These are phyloP conservation scores for Acacia melanoxylon DNA, from an alignment of 306 rosid genomes.

Conservation along the genomic window DNA sequence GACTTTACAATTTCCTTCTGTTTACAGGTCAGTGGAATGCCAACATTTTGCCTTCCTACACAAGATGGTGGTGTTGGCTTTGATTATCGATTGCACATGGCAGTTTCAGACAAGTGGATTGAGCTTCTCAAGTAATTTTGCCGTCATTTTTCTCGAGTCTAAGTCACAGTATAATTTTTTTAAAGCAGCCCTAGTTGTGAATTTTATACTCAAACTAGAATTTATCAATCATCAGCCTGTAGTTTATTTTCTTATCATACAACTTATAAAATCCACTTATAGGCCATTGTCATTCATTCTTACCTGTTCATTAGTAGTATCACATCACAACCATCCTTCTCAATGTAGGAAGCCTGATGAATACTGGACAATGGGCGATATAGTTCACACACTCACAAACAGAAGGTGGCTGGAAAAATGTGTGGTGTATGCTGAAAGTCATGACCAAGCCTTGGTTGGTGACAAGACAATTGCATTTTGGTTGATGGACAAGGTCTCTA, in stretches of 20 bases:
- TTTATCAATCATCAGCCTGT: conserved; percentile 4
- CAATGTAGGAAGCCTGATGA: conserved; percentile 57
- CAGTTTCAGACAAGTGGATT: conserved; percentile 79
- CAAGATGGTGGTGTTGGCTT: conserved; percentile 72
- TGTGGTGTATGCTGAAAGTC: conserved; percentile 95
- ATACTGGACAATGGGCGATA: conserved; percentile 61
- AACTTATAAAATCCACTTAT: conserved; percentile 4
- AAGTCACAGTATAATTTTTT: conserved; percentile 21
- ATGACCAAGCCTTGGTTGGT: conserved; percentile 99
- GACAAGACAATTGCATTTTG: conserved; percentile 98
- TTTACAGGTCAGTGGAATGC: conserved; percentile 70
- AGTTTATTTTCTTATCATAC: background rate
- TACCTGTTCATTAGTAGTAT: conserved; percentile 11
- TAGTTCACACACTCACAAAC: conserved; percentile 64
- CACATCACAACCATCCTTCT: conserved; percentile 15
- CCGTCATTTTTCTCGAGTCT: conserved; percentile 2
- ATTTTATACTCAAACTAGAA: conserved; percentile 6
- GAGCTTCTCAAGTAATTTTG: conserved; percentile 58
- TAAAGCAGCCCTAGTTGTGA: conserved; percentile 15
- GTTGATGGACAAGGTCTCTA: conserved; percentile 97
- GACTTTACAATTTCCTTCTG: background rate
- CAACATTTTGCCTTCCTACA: conserved; percentile 66
- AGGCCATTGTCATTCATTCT: conserved; percentile 7
- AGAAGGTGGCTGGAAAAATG: conserved; percentile 97
- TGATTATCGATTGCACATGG: conserved; percentile 82